A percentile compares a stretch with the other conserved stretches of the same genome.
These are phyloP conservation scores for Neurospora sublineolata DNA, from an alignment of 495 filamentous ascomycete genomes.

Conservation along the genomic window DNA sequence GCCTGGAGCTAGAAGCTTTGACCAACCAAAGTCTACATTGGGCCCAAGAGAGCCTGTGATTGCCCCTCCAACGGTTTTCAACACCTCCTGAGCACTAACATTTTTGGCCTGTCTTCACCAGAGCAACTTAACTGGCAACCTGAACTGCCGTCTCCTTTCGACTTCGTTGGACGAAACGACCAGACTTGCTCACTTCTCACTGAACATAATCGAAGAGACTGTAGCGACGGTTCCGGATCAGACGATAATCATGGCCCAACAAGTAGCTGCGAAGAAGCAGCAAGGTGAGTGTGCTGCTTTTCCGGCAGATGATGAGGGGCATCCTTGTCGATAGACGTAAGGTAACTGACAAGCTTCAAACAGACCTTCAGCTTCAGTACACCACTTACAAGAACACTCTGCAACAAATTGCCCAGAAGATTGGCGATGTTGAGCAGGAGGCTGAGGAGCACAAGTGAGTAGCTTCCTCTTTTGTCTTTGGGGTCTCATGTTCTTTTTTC, in stretches of 20 bases:
- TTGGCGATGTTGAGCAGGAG: slow-evolving; percentile 93
- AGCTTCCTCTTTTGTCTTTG: background rate
- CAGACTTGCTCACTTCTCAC: background rate
- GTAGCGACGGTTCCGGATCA: background rate
- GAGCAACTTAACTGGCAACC: background rate
- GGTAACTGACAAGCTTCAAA: background rate
- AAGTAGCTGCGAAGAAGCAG: slow-evolving; percentile 54
- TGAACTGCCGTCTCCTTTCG: background rate
- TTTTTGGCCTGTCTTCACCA: background rate
- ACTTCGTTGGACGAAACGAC: background rate
- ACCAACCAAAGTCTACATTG: background rate
- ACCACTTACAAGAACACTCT: slow-evolving; percentile 91
- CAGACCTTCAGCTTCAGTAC: slow-evolving; percentile 91
- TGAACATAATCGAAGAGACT: background rate
- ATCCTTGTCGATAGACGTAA: background rate
- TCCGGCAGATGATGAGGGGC: background rate
- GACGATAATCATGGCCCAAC: slow-evolving; percentile 25
- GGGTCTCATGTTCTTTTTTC: background rate
- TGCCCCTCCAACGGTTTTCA: background rate
- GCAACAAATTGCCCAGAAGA: slow-evolving; percentile 88
- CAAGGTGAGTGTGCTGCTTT: slow-evolving; percentile 52
- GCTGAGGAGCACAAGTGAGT: slow-evolving; percentile 95
- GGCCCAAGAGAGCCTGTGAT: background rate
- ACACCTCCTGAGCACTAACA: background rate
- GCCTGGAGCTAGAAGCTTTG: slow-evolving; percentile 15